Conservation (phyloP, 345 rosid species). For the Sisymbrium altissimum region DNA sequence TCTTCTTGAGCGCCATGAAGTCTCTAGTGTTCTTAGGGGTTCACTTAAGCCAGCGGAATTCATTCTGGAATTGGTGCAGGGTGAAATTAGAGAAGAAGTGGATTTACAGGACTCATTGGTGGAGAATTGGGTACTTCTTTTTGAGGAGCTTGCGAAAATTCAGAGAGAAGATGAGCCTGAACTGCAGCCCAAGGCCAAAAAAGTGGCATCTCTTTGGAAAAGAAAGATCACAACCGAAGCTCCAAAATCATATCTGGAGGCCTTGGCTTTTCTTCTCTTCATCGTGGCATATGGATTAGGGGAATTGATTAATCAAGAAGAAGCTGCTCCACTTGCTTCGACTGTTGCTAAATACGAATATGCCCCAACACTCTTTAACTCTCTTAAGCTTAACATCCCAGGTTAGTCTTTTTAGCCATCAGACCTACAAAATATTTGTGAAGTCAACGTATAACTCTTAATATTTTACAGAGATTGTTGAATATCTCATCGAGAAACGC, state of each 20-base stretch:
- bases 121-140: background rate
- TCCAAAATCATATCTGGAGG: constrained; percentile 22
- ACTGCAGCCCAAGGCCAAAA: constrained; percentile 7
- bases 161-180: background rate
- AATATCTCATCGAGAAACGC: background rate
- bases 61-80: constrained; percentile 14
- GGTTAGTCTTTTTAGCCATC: constrained; percentile 1
- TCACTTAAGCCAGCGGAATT: constrained; percentile 19
- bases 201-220: constrained; percentile 18
- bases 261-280: constrained; percentile 24
- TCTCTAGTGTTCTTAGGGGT: background rate
- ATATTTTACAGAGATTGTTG: constrained; percentile 19
- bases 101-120: background rate
- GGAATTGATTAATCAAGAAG: constrained; percentile 8
- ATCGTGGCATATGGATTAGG: constrained; percentile 9
- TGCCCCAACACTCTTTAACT: constrained; percentile 7
- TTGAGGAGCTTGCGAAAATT: constrained; percentile 20
- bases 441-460: background rate
- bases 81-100: background rate
- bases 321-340: constrained; percentile 20
- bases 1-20: background rate
- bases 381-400: background rate
- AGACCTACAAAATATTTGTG: background rate
- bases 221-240: constrained; percentile 2
- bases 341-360: constrained; percentile 13